Conservation (phyloP, 2,329 filamentous ascomycete species). For the Cladophialophora psammophila region DNA sequence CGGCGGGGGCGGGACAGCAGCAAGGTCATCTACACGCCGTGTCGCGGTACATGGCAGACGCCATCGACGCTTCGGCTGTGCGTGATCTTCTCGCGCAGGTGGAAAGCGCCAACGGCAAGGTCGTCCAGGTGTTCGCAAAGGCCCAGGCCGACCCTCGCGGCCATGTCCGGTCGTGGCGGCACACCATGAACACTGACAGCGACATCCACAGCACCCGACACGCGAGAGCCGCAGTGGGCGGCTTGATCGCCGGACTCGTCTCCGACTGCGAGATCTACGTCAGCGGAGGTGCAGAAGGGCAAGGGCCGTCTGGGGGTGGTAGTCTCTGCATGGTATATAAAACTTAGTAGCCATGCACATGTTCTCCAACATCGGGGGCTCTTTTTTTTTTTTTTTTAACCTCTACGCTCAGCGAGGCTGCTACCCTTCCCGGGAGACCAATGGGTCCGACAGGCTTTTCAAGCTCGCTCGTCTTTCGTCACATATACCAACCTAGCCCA, state of each 20-base stretch:
- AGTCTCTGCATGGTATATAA: constrained; percentile 45
- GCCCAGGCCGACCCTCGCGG: constrained; percentile 44
- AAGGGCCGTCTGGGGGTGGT: constrained; percentile 44
- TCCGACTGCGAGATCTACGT: constrained; percentile 45
- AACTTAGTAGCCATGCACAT: background rate
- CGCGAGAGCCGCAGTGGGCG: constrained; percentile 45
- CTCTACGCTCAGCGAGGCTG: no score
- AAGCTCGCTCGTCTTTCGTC: no score
- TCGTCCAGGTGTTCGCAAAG: constrained; percentile 46
- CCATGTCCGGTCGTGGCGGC: constrained; percentile 41
- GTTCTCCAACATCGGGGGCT: no score
- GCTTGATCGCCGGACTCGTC: constrained; percentile 44
- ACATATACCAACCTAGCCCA: no score
- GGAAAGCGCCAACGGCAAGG: constrained; percentile 16
- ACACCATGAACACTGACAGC: constrained; percentile 46
- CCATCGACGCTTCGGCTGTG: constrained; percentile 25
- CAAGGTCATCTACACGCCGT: constrained; percentile 6
- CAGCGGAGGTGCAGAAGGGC: constrained; percentile 45
- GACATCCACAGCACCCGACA: constrained; percentile 46
- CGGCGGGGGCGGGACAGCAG: background rate
- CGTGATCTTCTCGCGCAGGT: constrained; percentile 16
- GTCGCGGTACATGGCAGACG: constrained; percentile 25
- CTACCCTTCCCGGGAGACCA: no score
- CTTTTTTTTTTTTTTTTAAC: no score
- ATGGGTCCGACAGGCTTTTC: no score